Evolutionary conservation across 495 filamentous ascomycete species (phyloP), one percentile per base, ranked within the genome.

Genomic region (Rhizodiscina lignyota): DNA sequence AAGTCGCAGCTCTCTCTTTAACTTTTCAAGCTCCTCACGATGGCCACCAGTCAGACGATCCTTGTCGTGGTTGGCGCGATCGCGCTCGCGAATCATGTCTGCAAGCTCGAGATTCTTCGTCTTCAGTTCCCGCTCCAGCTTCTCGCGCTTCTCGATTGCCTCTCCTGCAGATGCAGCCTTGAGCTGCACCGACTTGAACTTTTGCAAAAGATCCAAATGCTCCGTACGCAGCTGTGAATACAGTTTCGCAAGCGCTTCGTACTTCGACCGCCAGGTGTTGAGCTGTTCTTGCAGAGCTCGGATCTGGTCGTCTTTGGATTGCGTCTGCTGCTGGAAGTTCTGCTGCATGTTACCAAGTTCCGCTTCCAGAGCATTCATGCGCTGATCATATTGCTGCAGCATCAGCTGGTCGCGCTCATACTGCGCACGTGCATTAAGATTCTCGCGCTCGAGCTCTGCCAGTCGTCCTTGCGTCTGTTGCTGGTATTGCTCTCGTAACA

Each of bases 31-130:
- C 48, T 97, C 89, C 30, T 97, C 89, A 50, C 80, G 83, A 54
- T 91, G 85, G 27, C 72, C 77, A 32, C 89, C 91, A 32, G 67
- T 71, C 17, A 80, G 50, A 32, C 89, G 74, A 50, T 97, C 89
- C 43, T 82, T 74, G 30, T 97, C 91, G 42, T 94, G 83, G 27
- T 93, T 55, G n/a, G 89, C 89, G 45, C 89, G 73, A 53, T 97
- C 89, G 48, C 89, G 68, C 56, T 97, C 89, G 4, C 89, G 74
- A 39, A 97, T 97, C 89, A 97, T 94, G 54, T 96, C 87, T 34
- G 89, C 89, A 29, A 97, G 63, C 58, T 97, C 91, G 13, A 96
- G 65, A 52, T 96, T 97, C 72, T 94, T 97, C 17, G 85, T 92
- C 67, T 97, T 97, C 50, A 96, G 78, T 57, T 97, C 89, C 6